phyloP scores from a whole-genome alignment of 2,329 filamentous ascomycete species.

The Fusarium hostae region DNA sequence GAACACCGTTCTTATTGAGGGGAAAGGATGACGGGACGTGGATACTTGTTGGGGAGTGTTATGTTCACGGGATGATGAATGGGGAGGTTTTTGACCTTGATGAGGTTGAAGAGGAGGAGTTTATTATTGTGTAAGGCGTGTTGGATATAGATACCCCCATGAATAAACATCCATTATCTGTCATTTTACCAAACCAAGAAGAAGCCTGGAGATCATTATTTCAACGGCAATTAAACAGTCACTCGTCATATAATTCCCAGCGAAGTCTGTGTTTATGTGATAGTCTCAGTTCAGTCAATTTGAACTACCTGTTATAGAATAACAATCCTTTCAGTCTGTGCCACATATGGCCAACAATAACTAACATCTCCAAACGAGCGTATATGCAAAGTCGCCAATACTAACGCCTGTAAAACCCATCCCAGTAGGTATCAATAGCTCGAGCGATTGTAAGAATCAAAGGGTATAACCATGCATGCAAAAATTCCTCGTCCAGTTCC shows the following conservation, averaged over 20 bases:
- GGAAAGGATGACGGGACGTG: constrained; percentile 29
- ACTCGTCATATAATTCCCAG: not conserved
- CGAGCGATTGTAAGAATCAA: constrained; percentile 38
- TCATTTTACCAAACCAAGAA: not conserved
- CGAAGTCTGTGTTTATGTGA: not conserved
- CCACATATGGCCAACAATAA: not conserved
- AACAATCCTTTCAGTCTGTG: not conserved
- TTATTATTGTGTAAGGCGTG: constrained; percentile 44
- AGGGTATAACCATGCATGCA: constrained; percentile 36
- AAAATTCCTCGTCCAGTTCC: not conserved
- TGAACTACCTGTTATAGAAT: not conserved
- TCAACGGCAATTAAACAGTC: not conserved
- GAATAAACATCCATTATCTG: not conserved
- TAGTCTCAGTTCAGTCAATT: not conserved
- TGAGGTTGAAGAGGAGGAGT: constrained; percentile 44
- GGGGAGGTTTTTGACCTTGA: constrained; percentile 46
- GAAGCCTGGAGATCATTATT: not conserved
- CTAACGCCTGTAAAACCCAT: constrained; percentile 26
- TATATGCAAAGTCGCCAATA: constrained; percentile 4
- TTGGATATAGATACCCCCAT: constrained; percentile 19
- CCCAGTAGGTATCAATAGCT: constrained; percentile 12
- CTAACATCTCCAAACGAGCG: constrained; percentile 20
- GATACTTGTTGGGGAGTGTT: constrained; percentile 51
- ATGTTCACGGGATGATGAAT: constrained; percentile 52
- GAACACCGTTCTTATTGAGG: constrained; percentile 48